phyloP scores from a whole-genome alignment of 1,139 yeast species.

The Yamadazyma siamensis region DNA sequence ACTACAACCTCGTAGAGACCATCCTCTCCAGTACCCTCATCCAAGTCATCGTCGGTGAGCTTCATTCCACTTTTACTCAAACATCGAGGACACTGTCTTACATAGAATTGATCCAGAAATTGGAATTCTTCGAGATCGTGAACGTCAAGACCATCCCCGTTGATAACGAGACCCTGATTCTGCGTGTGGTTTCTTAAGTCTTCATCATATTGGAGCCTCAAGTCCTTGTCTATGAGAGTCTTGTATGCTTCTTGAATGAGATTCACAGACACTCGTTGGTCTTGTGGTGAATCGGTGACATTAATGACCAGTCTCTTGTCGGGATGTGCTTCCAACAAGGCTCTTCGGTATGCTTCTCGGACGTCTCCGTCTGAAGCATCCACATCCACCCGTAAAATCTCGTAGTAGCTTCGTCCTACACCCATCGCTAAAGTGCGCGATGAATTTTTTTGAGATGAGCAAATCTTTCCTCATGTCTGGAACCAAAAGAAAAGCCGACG shows the following conservation, averaged over 20 bases:
- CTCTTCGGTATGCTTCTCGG: slow-evolving; percentile 57
- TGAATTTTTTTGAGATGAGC: slow-evolving; percentile 10
- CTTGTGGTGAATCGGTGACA: no score
- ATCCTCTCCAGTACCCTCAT: slow-evolving; percentile 46
- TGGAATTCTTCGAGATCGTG: slow-evolving; percentile 62
- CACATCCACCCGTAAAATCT: slow-evolving; percentile 46
- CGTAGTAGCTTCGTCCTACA: slow-evolving; percentile 38
- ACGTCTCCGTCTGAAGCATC: slow-evolving; percentile 41
- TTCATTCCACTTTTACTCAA: slow-evolving; percentile 50
- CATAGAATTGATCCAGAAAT: slow-evolving; percentile 36
- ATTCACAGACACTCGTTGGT: slow-evolving; percentile 13
- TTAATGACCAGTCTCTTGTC: no score
- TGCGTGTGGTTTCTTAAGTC: slow-evolving; percentile 35
- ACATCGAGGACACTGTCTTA: slow-evolving; percentile 69
- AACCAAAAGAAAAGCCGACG: slow-evolving; percentile 21
- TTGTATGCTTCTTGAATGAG: slow-evolving; percentile 60
- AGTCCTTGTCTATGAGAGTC: slow-evolving; percentile 38
- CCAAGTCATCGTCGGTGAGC: slow-evolving; percentile 60
- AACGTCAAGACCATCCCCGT: slow-evolving; percentile 67
- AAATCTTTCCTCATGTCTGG: slow-evolving; percentile 16
- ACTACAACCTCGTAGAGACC: slow-evolving; percentile 68
- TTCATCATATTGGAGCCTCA: slow-evolving; percentile 48
- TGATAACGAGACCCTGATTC: slow-evolving; percentile 46
- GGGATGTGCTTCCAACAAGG: slow-evolving; percentile 68
- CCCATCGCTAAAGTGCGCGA: slow-evolving; percentile 3